Conservation (phyloP, 257 asterid species). For the Fraxinus cuspidata region DNA sequence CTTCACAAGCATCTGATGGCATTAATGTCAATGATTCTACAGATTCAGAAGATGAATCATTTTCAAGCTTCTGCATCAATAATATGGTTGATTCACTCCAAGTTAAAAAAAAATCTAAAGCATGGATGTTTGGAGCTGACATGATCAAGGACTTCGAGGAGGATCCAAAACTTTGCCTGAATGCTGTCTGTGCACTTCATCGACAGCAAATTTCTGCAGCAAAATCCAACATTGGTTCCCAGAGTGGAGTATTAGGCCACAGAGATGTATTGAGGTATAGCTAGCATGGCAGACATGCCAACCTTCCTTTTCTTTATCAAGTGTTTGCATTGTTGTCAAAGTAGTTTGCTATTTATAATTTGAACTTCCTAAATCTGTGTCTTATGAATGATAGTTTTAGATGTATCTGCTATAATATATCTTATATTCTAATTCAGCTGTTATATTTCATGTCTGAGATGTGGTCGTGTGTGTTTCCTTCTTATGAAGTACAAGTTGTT, state of each 20-base stretch:
- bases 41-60: slow-evolving; percentile 34
- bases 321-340: background rate
- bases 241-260: slow-evolving; percentile 13
- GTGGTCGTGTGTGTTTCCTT: background rate
- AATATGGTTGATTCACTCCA: background rate
- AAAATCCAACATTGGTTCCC: slow-evolving; percentile 10
- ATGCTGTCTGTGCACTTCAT: slow-evolving; percentile 41
- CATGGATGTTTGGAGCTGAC: slow-evolving; percentile 22
- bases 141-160: slow-evolving; percentile 28
- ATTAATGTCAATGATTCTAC: background rate
- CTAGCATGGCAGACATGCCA: background rate
- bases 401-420: background rate
- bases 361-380: background rate
- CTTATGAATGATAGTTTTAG: background rate
- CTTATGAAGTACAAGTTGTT: background rate
- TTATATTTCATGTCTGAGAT: background rate
- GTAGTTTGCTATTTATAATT: background rate
- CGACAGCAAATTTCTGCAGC: slow-evolving; percentile 22
- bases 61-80: slow-evolving; percentile 12
- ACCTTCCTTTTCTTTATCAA: background rate
- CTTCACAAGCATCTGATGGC: background rate
- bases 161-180: slow-evolving; percentile 34
- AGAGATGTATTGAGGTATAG: slow-evolving; percentile 35
- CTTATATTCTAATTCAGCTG: background rate
- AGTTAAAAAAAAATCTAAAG: slow-evolving; percentile 3